Evolutionary conservation across 2,329 filamentous ascomycete genomes (phyloP).

Genomic region (Aspergillus hiratsukae): DNA sequence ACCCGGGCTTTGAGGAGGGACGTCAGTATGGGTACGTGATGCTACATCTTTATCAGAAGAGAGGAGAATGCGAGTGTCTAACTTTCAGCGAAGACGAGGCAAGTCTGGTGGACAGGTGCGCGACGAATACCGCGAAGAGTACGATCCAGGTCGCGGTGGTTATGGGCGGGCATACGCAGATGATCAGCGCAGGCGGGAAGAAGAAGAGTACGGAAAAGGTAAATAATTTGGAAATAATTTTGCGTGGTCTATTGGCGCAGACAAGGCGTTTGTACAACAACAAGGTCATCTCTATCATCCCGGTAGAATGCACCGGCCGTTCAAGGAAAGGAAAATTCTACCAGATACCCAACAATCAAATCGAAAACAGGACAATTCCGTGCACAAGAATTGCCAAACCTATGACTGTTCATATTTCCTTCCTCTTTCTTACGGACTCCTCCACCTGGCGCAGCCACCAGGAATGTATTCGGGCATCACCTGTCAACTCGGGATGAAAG

Average conservation of each 20-base stretch:
- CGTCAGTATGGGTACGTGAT: slow-evolving; percentile 74
- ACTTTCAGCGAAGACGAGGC: slow-evolving; percentile 54
- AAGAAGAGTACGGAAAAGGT: slow-evolving; percentile 57
- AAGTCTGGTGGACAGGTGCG: slow-evolving; percentile 95
- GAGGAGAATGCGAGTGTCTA: slow-evolving; percentile 7
- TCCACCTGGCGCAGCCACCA: slow-evolving; percentile 84
- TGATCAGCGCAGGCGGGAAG: slow-evolving; percentile 54
- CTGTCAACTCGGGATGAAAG: slow-evolving; percentile 91
- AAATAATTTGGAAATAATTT: slow-evolving; percentile 36
- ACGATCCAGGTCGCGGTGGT: slow-evolving; percentile 88
- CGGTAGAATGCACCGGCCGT: slow-evolving; percentile 19
- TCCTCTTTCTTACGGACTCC: slow-evolving; percentile 33
- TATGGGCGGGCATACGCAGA: slow-evolving; percentile 73
- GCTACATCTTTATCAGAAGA: background rate
- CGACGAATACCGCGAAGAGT: slow-evolving; percentile 97
- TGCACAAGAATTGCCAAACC: slow-evolving; percentile 11
- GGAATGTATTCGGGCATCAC: slow-evolving; percentile 79
- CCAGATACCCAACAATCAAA: slow-evolving; percentile 25
- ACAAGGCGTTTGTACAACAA: slow-evolving; percentile 31
- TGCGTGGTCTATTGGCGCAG: slow-evolving; percentile 20
- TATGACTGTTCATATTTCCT: slow-evolving; percentile 18
- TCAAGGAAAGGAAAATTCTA: slow-evolving; percentile 21
- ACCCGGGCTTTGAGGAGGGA: slow-evolving; percentile 93
- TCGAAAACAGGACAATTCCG: slow-evolving; percentile 6
- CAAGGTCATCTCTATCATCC: slow-evolving; percentile 24